These are phyloP conservation scores for Pleurotus tuber-regium DNA, from an alignment of 768 basidiomycete species.

Conservation along the genomic window DNA sequence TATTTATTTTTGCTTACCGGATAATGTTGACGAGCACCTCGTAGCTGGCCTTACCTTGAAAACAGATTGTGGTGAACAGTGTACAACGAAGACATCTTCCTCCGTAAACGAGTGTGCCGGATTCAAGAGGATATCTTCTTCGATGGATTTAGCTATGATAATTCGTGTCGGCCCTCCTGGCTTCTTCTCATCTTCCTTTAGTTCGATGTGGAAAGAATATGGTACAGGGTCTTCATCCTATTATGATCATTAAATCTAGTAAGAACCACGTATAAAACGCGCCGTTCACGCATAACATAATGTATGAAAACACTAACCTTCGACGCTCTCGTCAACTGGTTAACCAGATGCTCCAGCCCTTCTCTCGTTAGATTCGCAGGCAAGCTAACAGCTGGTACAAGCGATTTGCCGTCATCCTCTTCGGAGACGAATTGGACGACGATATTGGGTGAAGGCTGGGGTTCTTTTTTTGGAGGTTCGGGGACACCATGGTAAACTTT, in stretches of 20 bases:
- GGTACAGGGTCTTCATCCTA: conserved; percentile 89
- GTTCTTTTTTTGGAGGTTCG: conserved; percentile 54
- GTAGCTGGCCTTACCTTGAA: conserved; percentile 94
- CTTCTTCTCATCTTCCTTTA: conserved; percentile 54
- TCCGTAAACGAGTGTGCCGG: conserved; percentile 70
- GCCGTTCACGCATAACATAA: conserved; percentile 20
- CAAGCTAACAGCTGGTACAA: conserved; percentile 87
- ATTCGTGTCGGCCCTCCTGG: conserved; percentile 71
- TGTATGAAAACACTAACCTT: conserved; percentile 49
- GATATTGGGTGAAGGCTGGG: conserved; percentile 56
- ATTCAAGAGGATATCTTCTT: conserved; percentile 75
- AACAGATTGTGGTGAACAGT: conserved; percentile 93
- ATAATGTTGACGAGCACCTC: conserved; percentile 88
- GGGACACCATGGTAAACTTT: conserved; percentile 78
- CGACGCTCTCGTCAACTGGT: conserved; percentile 63
- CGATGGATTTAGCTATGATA: conserved; percentile 81
- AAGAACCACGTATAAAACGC: conserved; percentile 19
- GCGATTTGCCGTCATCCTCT: conserved; percentile 64
- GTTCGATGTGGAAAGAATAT: conserved; percentile 82
- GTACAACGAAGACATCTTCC: conserved; percentile 86
- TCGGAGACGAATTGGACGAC: conserved; percentile 93
- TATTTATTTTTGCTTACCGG: conserved; percentile 59
- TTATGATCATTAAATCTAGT: not conserved
- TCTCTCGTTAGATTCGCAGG: conserved; percentile 86
- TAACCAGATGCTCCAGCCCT: conserved; percentile 84